phyloP scores from a whole-genome alignment of 768 basidiomycete species.

The Auricularia auricula-judae region DNA sequence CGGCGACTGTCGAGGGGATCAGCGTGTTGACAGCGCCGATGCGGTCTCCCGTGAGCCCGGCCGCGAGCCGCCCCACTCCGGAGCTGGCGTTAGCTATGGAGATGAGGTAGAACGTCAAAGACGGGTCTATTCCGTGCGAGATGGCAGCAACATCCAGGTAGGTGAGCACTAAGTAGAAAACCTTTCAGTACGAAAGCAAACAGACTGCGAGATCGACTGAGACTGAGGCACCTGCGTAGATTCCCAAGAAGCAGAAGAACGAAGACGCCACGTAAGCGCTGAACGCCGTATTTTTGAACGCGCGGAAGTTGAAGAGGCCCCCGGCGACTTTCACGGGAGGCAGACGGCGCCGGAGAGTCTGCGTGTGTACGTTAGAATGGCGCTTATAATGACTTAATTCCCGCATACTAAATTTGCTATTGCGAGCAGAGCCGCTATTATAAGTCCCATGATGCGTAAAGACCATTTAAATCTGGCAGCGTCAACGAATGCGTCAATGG shows the following conservation, averaged over 20 bases:
- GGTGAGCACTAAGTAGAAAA: slow-evolving; percentile 10
- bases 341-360: slow-evolving; percentile 6
- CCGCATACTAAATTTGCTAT: slow-evolving; percentile 13
- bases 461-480: slow-evolving; percentile 4
- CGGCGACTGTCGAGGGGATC: slow-evolving; percentile 46
- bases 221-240: slow-evolving; percentile 8
- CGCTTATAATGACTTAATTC: neutral
- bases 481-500: neutral
- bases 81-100: slow-evolving; percentile 18
- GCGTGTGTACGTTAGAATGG: neutral
- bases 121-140: slow-evolving; percentile 5
- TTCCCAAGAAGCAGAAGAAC: slow-evolving; percentile 10
- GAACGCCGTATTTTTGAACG: slow-evolving; percentile 12
- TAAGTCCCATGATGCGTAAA: slow-evolving; percentile 8
- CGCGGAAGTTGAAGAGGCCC: slow-evolving; percentile 4
- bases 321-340: neutral
- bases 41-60: slow-evolving; percentile 17
- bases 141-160: slow-evolving; percentile 11
- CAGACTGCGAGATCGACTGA: neutral
- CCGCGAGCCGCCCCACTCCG: slow-evolving; percentile 16
- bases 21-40: slow-evolving; percentile 56
- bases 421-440: slow-evolving; percentile 10
- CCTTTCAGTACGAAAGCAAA: neutral
- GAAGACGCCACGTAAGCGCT: slow-evolving; percentile 10
- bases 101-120: slow-evolving; percentile 13